Conservation (phyloP, 2,329 filamentous ascomycete species). For the Epichloe sibirici region DNA sequence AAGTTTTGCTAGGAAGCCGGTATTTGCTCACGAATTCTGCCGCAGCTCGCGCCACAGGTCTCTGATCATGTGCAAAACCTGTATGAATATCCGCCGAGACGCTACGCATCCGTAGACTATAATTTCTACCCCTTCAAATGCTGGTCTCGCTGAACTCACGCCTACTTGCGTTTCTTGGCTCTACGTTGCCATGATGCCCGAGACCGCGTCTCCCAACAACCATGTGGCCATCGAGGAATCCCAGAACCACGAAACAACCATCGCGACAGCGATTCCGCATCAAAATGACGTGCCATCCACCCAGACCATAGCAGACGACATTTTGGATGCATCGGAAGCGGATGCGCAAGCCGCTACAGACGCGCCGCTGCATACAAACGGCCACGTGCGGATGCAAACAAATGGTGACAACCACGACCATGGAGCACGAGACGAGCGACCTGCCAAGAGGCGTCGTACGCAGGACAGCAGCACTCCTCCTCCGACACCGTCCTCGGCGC, state of each 20-base stretch:
- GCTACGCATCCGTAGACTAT: conserved; percentile 40
- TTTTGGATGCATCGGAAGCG: conserved; percentile 5
- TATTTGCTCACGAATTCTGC: conserved; percentile 31
- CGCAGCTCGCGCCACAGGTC: conserved; percentile 32
- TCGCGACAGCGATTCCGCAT: conserved; percentile 11
- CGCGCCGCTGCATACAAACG: conserved; percentile 16
- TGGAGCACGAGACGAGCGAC: conserved; percentile 32
- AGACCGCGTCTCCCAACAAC: conserved; percentile 44
- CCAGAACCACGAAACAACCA: conserved; percentile 14
- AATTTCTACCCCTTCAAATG: conserved; percentile 45
- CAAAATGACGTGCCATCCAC: conserved; percentile 12
- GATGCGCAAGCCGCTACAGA: conserved; percentile 11
- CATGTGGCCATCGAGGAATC: conserved; percentile 20
- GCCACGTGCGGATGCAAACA: conserved; percentile 30
- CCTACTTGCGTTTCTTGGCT: conserved; percentile 30
- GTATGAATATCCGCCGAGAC: conserved; percentile 31
- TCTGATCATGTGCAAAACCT: conserved; percentile 44
- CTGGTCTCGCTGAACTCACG: conserved; percentile 42
- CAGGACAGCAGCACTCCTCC: conserved; percentile 33
- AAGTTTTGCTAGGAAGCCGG: conserved; percentile 39
- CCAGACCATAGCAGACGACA: conserved; percentile 8
- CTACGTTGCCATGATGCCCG: conserved; percentile 42
- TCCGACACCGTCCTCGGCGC: conserved; percentile 21
- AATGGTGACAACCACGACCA: conserved; percentile 43
- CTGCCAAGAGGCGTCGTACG: conserved; percentile 54